These are phyloP conservation scores for Aspergillus ostianus DNA, from an alignment of 495 filamentous ascomycete genomes.

Conservation along the genomic window DNA sequence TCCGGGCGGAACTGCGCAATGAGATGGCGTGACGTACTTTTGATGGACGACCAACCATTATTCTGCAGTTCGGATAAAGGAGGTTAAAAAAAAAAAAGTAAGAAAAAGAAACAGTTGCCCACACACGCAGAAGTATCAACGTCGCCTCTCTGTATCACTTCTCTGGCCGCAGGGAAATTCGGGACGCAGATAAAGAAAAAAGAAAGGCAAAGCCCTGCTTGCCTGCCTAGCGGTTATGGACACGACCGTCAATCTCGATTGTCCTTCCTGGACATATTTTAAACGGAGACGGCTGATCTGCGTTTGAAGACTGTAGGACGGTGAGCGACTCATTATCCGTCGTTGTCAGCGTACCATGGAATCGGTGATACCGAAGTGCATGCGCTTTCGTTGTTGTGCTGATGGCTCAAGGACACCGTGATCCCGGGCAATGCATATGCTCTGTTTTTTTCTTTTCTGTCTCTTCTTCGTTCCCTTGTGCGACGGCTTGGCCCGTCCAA, in stretches of 20 bases:
- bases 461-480: neutral
- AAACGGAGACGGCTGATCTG: neutral
- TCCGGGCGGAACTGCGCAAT: constrained; percentile 4
- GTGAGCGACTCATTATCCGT: neutral
- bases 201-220: neutral
- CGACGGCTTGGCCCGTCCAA: neutral
- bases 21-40: constrained; percentile 1
- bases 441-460: neutral
- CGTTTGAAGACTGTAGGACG: neutral
- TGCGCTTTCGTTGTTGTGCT: neutral
- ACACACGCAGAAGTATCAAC: neutral
- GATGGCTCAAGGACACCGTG: neutral
- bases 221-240: neutral
- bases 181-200: neutral
- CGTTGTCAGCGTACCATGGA: neutral
- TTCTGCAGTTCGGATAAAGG: neutral
- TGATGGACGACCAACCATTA: neutral
- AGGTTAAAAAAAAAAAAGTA: neutral
- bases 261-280: neutral
- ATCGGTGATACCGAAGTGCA: neutral
- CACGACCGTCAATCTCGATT: neutral
- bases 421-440: neutral
- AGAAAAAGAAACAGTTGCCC: neutral
- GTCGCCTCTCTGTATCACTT: neutral
- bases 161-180: neutral